Evolutionary conservation across 139 green algal species (phyloP).

Genomic region (Chlamydomonas incerta): DNA sequence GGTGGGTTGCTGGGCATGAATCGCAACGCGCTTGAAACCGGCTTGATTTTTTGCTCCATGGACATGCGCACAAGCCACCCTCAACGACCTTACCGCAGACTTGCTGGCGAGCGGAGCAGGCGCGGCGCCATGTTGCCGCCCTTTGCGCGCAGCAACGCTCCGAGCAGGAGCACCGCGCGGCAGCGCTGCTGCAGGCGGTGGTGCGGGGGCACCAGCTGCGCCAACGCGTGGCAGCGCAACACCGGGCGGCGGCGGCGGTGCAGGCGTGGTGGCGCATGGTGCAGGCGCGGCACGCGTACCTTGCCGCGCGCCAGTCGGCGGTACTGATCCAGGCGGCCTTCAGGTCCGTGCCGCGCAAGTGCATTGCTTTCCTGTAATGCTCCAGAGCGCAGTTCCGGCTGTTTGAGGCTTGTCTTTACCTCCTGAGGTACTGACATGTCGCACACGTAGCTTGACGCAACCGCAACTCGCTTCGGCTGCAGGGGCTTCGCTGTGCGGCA

Average conservation of each 20-base stretch:
- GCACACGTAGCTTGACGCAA: too few relatives aligned
- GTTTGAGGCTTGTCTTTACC: too few relatives aligned
- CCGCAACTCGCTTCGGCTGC: too few relatives aligned
- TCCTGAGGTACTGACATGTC: too few relatives aligned
- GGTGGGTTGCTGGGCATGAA: background rate
- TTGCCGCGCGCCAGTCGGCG: background rate
- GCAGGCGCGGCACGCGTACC: conserved; percentile 1
- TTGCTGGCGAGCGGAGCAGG: background rate
- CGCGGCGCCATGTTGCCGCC: background rate
- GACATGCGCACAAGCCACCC: too few relatives aligned
- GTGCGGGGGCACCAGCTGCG: background rate
- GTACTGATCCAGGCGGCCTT: conserved; percentile 38
- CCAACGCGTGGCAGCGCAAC: background rate
- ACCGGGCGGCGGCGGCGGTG: background rate
- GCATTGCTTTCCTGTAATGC: too few relatives aligned
- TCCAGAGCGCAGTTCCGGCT: too few relatives aligned
- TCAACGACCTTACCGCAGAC: too few relatives aligned
- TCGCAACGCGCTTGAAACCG: too few relatives aligned
- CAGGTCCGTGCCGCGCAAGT: too few relatives aligned
- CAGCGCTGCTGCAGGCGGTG: background rate
- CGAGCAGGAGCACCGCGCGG: background rate
- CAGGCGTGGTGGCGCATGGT: background rate
- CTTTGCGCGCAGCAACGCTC: background rate
- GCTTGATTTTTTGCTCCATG: too few relatives aligned
- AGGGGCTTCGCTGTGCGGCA: too few relatives aligned